phyloP scores from a whole-genome alignment of 2,329 filamentous ascomycete species.

The Calonectria hongkongensis region DNA sequence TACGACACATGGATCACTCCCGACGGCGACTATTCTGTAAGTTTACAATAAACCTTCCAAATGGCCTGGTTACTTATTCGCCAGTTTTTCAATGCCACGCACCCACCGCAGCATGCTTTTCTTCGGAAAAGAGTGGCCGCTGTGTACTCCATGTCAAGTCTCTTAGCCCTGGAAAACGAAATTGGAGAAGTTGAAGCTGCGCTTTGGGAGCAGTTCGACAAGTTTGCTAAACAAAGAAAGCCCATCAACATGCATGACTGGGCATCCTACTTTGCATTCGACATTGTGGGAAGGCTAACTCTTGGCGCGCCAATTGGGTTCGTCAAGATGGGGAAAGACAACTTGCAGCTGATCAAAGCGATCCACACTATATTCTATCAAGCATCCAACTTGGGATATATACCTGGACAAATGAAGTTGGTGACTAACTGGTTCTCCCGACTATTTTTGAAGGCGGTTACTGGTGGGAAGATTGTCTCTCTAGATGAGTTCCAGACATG shows the following conservation, averaged over 20 bases:
- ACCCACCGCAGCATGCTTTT: background rate
- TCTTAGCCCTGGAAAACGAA: background rate
- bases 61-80: background rate
- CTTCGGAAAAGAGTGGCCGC: constrained; percentile 10
- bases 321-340: constrained; percentile 1
- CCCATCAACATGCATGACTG: constrained; percentile 18
- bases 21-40: background rate
- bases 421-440: background rate
- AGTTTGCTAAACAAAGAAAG: constrained; percentile 10
- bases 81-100: background rate
- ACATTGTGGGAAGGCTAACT: constrained; percentile 1
- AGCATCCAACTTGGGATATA: constrained; percentile 4
- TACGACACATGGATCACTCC: constrained; percentile 1
- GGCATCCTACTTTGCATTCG: constrained; percentile 16
- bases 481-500: background rate
- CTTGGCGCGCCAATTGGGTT: constrained; percentile 1
- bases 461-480: background rate
- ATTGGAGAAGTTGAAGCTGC: background rate
- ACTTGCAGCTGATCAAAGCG: constrained; percentile 5
- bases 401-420: background rate
- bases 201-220: constrained; percentile 9
- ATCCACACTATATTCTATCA: constrained; percentile 6
- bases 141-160: background rate
- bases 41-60: background rate
- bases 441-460: background rate